Conservation (phyloP, 1,139 yeast genomes). For the Kodamaea sp. region DNA sequence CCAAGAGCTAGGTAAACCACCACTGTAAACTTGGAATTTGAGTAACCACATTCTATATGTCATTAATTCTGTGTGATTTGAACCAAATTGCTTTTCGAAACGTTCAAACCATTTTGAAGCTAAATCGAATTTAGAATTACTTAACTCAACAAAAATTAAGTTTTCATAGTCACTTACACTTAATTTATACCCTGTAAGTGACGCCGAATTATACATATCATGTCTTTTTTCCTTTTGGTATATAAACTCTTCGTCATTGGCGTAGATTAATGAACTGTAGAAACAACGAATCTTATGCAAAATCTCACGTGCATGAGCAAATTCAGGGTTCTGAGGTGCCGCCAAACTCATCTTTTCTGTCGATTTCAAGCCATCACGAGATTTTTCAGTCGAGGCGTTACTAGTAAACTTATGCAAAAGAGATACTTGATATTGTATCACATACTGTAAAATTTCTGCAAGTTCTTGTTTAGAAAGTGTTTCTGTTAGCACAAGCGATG, state of each 20-base stretch:
- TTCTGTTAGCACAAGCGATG: constrained; percentile 8
- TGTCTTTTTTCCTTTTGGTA: constrained; percentile 20
- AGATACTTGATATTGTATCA: constrained; percentile 23
- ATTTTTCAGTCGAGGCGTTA: constrained; percentile 10
- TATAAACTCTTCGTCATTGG: constrained; percentile 17
- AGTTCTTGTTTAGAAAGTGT: constrained; percentile 21
- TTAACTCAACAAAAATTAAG: constrained; percentile 33
- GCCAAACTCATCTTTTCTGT: constrained; percentile 7
- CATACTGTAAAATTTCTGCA: constrained; percentile 21
- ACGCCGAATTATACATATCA: constrained; percentile 17
- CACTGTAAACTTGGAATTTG: constrained; percentile 31
- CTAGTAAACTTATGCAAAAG: constrained; percentile 12
- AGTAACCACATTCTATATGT: constrained; percentile 35
- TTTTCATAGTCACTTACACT: constrained; percentile 36
- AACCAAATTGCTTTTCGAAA: constrained; percentile 25
- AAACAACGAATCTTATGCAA: constrained; percentile 24
- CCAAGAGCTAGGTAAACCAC: constrained; percentile 38
- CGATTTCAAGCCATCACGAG: constrained; percentile 9
- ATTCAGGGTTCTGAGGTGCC: constrained; percentile 5
- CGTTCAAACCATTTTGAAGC: constrained; percentile 40
- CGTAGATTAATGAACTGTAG: constrained; percentile 27
- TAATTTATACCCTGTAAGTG: constrained; percentile 22
- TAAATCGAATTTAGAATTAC: constrained; percentile 35
- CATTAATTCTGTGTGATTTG: constrained; percentile 19
- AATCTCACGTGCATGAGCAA: constrained; percentile 13